Evolutionary conservation across 2,329 filamentous ascomycete species (phyloP).

Genomic region (Fusarium sp.): DNA sequence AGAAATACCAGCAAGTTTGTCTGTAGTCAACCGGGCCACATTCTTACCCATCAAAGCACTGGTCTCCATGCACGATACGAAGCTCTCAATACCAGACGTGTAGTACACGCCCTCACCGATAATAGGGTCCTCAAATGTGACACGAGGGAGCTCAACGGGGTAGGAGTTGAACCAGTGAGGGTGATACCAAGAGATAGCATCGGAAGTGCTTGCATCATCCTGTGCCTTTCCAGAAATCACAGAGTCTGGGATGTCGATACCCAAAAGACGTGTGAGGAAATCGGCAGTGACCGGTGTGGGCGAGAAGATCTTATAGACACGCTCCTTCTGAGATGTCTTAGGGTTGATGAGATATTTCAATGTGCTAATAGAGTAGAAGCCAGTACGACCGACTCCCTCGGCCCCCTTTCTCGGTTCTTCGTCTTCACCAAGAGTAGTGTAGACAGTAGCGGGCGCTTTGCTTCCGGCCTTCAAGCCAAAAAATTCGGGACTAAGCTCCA

Average conservation of each 20-base stretch:
- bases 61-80: constrained; percentile 98
- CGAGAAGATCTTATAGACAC: constrained; percentile 73
- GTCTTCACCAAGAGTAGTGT: constrained; percentile 79
- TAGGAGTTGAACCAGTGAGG: constrained; percentile 85
- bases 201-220: constrained; percentile 49
- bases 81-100: constrained; percentile 83
- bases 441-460: constrained; percentile 75
- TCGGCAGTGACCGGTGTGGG: constrained; percentile 60
- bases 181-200: constrained; percentile 77
- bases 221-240: constrained; percentile 46
- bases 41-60: constrained; percentile 91
- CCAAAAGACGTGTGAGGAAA: constrained; percentile 64
- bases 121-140: constrained; percentile 85
- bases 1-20: constrained; percentile 58
- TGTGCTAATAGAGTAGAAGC: constrained; percentile 88
- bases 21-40: constrained; percentile 75
- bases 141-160: constrained; percentile 82
- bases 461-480: constrained; percentile 73
- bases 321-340: constrained; percentile 61
- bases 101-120: constrained; percentile 75
- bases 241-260: constrained; percentile 55
- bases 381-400: constrained; percentile 73
- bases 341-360: constrained; percentile 72
- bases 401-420: constrained; percentile 61
- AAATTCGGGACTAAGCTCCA: constrained; percentile 73